Evolutionary conservation across 352 stramenopile genomes (phyloP).

Genomic region (Phytophthora capsici): DNA sequence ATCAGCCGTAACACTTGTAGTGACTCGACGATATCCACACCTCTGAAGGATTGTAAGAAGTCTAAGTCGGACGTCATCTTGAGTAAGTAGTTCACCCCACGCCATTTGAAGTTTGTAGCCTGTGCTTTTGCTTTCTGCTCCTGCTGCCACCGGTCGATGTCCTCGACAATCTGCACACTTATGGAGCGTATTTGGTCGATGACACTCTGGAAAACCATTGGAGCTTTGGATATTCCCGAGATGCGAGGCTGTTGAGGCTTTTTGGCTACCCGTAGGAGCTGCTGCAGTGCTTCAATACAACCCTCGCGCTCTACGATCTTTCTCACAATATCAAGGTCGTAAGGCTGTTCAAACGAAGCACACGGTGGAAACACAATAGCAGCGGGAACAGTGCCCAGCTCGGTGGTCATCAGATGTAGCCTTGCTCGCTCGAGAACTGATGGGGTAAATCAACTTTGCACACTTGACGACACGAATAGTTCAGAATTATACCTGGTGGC

Average conservation of each 20-base stretch:
- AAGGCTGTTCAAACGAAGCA: conserved; percentile 43
- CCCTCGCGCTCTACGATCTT: conserved; percentile 85
- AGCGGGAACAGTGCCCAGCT: not conserved
- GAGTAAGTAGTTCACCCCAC: conserved; percentile 76
- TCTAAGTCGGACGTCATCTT: conserved; percentile 78
- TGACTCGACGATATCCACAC: conserved; percentile 38
- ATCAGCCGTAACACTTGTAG: conserved; percentile 55
- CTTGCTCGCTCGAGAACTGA: not conserved
- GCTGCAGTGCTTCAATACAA: conserved; percentile 75
- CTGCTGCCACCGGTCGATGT: conserved; percentile 66
- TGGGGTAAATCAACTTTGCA: not conserved
- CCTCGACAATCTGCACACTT: conserved; percentile 73
- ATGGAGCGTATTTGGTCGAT: conserved; percentile 68
- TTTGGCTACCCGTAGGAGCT: conserved; percentile 46
- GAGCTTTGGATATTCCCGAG: conserved; percentile 39
- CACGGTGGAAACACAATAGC: conserved; percentile 39
- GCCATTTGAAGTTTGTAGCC: conserved; percentile 68
- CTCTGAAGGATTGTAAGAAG: conserved; percentile 49
- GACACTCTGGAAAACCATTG: conserved; percentile 69
- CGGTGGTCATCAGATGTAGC: conserved; percentile 7
- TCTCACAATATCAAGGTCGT: conserved; percentile 70
- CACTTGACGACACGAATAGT: conserved; percentile 18
- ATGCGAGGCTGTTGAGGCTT: conserved; percentile 24
- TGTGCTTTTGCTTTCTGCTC: conserved; percentile 28
- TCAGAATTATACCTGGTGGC: conserved; percentile 1